Percentiles rank a stretch among this genome's conserved stretches.
Evolutionary conservation across 2,329 filamentous ascomycete genomes (phyloP).

Genomic region (Neurospora crassa): DNA sequence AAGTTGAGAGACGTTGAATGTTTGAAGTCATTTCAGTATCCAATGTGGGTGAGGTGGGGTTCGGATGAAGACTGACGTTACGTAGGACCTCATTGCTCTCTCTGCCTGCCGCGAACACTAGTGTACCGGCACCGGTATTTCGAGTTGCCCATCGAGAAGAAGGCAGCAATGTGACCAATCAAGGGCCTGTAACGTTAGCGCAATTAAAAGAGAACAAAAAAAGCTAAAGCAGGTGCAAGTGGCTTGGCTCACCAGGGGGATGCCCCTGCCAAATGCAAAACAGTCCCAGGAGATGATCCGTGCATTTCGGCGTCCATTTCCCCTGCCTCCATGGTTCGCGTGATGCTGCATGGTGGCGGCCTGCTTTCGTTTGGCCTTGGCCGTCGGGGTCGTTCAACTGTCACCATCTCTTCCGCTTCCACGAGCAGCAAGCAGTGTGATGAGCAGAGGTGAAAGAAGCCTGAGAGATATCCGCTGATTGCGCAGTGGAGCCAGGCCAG

Average conservation of each 20-base stretch:
- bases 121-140: not conserved
- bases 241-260: not conserved
- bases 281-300: not conserved
- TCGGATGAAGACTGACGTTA: not conserved
- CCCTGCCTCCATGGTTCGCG: not conserved
- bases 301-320: not conserved
- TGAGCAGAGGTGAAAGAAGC: not conserved
- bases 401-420: not conserved
- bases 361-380: not conserved
- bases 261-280: not conserved
- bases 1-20: not conserved
- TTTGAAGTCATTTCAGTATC: not conserved
- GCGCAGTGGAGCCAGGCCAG: not conserved
- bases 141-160: not conserved
- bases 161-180: not conserved
- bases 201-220: not conserved
- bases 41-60: not conserved
- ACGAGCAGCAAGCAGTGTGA: not conserved
- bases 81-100: not conserved
- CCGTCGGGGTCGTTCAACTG: not conserved
- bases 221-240: not conserved
- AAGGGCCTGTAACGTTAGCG: not conserved
- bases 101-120: not conserved
- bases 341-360: not conserved
- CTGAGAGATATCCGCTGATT: not conserved